Evolutionary conservation across 345 rosid genomes (phyloP), one percentile per base, ranked within the genome.

Genomic region (Euphorbia peplus): DNA sequence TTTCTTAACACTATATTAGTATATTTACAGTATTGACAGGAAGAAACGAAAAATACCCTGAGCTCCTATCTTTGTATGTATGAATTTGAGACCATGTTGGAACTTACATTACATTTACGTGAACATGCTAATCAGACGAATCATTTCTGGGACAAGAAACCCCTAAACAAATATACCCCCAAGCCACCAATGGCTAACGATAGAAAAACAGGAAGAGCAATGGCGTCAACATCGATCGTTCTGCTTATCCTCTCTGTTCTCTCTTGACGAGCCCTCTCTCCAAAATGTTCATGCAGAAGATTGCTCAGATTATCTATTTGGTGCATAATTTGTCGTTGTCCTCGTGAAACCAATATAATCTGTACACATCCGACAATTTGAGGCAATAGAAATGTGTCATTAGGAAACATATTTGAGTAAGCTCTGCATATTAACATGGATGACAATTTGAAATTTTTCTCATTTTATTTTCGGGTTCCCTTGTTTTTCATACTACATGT

Each of bases 321-420:
- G 64, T 84, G 98, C 85, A 90, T 87, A 30, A 91, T 80, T 78
- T 95, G 98, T 26, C 96, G 95, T 58, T 95, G 99, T 24, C 89
- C 88, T 53, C 97, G 80, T 11, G 82, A 87, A 58, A 91, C 73
- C 30, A 80, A 71, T 71, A 82, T 18, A 48, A 90, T 81, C 99
- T 95, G 89, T 64, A 7, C 53, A 42, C 22, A 80, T 30, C 13
- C 18, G 29, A 57, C 39, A 57, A 26, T 2, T 32, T 32, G 4
- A 32, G 37, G 37, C n/a, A n/a, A n/a, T n/a, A n/a, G n/a, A n/a
- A n/a, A n/a, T n/a, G n/a, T n/a, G n/a, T n/a, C n/a, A 32, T 32
- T 2, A 3, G 4, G 37, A 32, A 32, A 2, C 37, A 32, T 32
- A 32, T 32, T n/a, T 32, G 37, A 32, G 37, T 32, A 32, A 32